Evolutionary conservation across 805 yeast species (phyloP).

Genomic region (Suhomyces xylopsoci): DNA sequence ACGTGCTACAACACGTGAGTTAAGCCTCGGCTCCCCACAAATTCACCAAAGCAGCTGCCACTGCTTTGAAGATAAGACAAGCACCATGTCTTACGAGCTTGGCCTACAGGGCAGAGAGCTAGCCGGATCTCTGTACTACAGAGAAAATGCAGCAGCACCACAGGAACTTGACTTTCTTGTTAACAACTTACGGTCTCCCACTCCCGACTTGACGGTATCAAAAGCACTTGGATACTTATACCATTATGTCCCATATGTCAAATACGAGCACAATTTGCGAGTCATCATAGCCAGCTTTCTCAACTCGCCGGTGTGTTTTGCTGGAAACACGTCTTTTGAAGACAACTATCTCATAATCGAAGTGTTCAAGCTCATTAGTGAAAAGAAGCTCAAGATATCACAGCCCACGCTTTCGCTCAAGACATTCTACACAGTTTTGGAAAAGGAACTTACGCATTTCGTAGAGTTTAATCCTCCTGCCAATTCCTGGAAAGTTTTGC

Average conservation of each 20-base stretch:
- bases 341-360: conserved; percentile 43
- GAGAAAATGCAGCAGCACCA: conserved; percentile 19
- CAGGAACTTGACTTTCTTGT: conserved; percentile 49
- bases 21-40: neutral
- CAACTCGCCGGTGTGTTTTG: conserved; percentile 39
- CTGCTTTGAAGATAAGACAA: too few species aligned
- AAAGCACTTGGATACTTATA: conserved; percentile 45
- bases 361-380: conserved; percentile 45
- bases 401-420: conserved; percentile 47
- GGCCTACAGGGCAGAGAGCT: conserved; percentile 6
- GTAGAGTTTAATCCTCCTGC: conserved; percentile 22
- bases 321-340: conserved; percentile 17
- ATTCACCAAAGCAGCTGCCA: neutral
- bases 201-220: conserved; percentile 24
- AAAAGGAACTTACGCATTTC: conserved; percentile 33
- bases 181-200: conserved; percentile 43
- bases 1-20: neutral
- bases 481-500: conserved; percentile 47
- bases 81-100: neutral
- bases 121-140: neutral
- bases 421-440: conserved; percentile 38
- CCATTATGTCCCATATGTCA: conserved; percentile 50
- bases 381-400: conserved; percentile 45
- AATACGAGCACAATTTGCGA: conserved; percentile 44
- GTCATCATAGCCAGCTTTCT: conserved; percentile 44